Percentiles rank a stretch among this genome's conserved stretches.
Evolutionary conservation across 2,329 filamentous ascomycete species (phyloP).

Genomic region (Whalleya microplaca): DNA sequence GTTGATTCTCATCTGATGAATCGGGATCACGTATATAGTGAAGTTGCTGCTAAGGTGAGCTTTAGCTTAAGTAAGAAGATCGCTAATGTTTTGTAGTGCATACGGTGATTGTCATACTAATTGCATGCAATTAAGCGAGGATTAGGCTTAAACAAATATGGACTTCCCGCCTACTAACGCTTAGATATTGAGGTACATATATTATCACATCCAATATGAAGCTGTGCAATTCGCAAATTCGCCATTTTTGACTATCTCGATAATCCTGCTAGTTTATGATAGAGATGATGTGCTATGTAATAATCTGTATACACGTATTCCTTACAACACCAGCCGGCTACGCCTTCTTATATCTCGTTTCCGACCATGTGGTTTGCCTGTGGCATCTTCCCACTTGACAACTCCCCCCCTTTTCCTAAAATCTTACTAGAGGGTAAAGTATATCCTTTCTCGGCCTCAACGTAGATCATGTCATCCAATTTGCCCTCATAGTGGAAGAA

Average conservation of each 20-base stretch:
- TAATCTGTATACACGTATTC: slow-evolving; percentile 27
- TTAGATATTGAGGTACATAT: no score
- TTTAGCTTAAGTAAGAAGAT: neutral
- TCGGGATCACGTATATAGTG: no score
- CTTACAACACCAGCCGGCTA: slow-evolving; percentile 12
- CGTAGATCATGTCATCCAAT: neutral
- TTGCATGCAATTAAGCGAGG: neutral
- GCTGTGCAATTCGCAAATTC: neutral
- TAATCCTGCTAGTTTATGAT: slow-evolving; percentile 3
- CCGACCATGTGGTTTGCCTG: neutral
- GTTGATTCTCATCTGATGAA: neutral
- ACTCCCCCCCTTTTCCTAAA: slow-evolving; percentile 2
- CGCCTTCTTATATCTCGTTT: neutral
- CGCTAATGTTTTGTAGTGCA: no score
- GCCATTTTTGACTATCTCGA: neutral
- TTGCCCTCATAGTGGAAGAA: neutral
- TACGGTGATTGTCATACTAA: neutral
- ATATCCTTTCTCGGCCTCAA: neutral
- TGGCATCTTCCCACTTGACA: slow-evolving; percentile 3
- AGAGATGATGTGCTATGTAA: slow-evolving; percentile 9
- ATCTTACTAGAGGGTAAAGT: slow-evolving; percentile 5
- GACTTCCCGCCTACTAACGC: neutral
- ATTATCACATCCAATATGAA: neutral
- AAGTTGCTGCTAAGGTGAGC: neutral
- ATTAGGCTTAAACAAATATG: neutral